Evolutionary conservation across 1,139 yeast genomes (phyloP).

Genomic region (Candida glucosophila): DNA sequence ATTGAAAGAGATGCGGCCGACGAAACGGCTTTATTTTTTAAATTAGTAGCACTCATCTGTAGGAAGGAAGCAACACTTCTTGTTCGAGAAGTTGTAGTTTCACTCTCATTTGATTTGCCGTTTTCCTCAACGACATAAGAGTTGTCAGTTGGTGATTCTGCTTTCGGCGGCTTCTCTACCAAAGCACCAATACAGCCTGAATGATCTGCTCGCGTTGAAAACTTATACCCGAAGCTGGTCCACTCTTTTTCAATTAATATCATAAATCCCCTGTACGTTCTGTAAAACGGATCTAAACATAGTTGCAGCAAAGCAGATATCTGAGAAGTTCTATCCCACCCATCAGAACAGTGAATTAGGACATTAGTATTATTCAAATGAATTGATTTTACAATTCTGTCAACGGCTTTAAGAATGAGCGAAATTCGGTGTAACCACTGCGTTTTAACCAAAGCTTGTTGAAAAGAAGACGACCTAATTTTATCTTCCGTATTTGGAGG

Average conservation of each 20-base stretch:
- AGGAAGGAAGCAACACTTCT: slow-evolving; percentile 17
- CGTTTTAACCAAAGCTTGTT: slow-evolving; percentile 48
- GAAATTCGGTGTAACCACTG: slow-evolving; percentile 76
- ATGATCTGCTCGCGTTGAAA: slow-evolving; percentile 77
- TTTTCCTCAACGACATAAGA: no score
- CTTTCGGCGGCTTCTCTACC: neutral
- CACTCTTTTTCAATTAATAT: slow-evolving; percentile 87
- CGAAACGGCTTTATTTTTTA: slow-evolving; percentile 31
- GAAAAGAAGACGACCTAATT: slow-evolving; percentile 26
- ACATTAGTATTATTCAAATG: slow-evolving; percentile 79
- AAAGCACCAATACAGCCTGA: slow-evolving; percentile 40
- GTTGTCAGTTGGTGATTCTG: no score
- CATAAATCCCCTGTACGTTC: slow-evolving; percentile 84
- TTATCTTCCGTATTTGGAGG: slow-evolving; percentile 23
- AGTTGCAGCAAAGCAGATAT: slow-evolving; percentile 76
- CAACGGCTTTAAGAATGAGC: slow-evolving; percentile 67
- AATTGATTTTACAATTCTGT: slow-evolving; percentile 68
- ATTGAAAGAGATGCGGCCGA: slow-evolving; percentile 4
- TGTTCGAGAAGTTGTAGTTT: neutral
- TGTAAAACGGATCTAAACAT: slow-evolving; percentile 81
- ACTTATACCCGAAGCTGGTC: slow-evolving; percentile 90
- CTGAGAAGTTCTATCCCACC: slow-evolving; percentile 97
- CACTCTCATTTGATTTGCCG: neutral
- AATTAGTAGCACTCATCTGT: slow-evolving; percentile 36
- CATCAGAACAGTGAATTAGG: slow-evolving; percentile 90